Percentiles rank a stretch among this genome's conserved stretches.
Conservation (phyloP, 768 basidiomycete species). For the Pisolithus microcarpus region DNA sequence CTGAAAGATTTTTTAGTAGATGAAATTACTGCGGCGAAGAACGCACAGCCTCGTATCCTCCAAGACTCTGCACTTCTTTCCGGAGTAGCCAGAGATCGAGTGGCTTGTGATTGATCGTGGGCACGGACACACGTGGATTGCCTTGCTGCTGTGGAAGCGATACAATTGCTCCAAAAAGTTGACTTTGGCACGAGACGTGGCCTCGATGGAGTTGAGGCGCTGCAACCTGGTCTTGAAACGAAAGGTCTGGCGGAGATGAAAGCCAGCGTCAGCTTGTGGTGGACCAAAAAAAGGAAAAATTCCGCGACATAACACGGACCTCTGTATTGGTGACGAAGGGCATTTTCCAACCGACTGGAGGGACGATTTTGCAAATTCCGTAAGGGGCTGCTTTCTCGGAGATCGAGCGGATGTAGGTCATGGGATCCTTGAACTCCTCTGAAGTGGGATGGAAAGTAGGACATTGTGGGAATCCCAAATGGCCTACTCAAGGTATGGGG, state of each 20-base stretch:
- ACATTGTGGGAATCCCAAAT: constrained; percentile 83
- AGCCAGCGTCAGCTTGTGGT: constrained; percentile 13
- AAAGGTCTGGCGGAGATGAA: constrained; percentile 50
- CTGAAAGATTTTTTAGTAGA: constrained; percentile 36
- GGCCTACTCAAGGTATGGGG: constrained; percentile 48
- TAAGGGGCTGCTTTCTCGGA: constrained; percentile 61
- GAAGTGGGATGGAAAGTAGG: constrained; percentile 80
- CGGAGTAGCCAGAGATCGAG: constrained; percentile 91
- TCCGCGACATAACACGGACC: constrained; percentile 41
- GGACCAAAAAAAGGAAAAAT: constrained; percentile 19
- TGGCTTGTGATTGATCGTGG: constrained; percentile 87
- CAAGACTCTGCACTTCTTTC: constrained; percentile 84
- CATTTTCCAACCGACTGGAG: constrained; percentile 91
- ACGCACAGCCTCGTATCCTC: constrained; percentile 81
- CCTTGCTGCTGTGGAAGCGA: constrained; percentile 94
- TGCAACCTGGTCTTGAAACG: constrained; percentile 95
- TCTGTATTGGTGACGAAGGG: constrained; percentile 93
- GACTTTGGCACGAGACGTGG: constrained; percentile 90
- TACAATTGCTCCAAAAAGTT: constrained; percentile 97
- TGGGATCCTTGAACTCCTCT: constrained; percentile 93
- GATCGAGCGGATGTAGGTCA: constrained; percentile 86
- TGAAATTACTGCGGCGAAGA: constrained; percentile 12
- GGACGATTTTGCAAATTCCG: constrained; percentile 95
- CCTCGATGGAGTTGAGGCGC: constrained; percentile 93
- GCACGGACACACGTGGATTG: constrained; percentile 83